A percentile compares a stretch with the other conserved stretches of the same genome.
Conservation (phyloP, 1,139 yeast species). For the Candida buenavistaensis region DNA sequence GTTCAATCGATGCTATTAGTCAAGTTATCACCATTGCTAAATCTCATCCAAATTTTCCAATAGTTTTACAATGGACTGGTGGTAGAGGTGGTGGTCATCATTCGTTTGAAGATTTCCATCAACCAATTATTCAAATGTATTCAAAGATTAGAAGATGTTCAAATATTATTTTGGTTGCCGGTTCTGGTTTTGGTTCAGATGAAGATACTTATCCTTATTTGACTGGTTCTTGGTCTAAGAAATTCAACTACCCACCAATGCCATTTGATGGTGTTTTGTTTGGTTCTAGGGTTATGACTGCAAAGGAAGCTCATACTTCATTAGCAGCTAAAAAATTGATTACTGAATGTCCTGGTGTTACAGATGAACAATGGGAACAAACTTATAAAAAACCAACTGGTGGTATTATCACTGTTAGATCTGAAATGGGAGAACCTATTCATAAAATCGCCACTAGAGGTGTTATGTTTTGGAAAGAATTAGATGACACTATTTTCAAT, state of each 20-base stretch:
- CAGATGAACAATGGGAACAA: conserved; percentile 86
- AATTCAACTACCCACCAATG: conserved; percentile 93
- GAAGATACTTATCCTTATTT: conserved; percentile 96
- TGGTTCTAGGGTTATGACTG: conserved; percentile 97
- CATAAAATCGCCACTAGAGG: conserved; percentile 99
- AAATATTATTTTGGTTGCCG: conserved; percentile 89
- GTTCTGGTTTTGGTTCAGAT: conserved; percentile 97
- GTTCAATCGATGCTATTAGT: conserved; percentile 89
- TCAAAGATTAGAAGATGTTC: conserved; percentile 89
- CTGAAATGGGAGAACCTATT: conserved; percentile 99
- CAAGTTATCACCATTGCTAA: conserved; percentile 89
- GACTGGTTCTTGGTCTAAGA: conserved; percentile 92
- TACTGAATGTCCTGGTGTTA: conserved; percentile 87
- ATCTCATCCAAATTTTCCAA: conserved; percentile 94
- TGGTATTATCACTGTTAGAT: conserved; percentile 91
- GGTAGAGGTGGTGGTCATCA: conserved; percentile 99
- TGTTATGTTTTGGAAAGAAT: conserved; percentile 93
- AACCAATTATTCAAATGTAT: conserved; percentile 94
- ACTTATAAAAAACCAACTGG: conserved; percentile 96
- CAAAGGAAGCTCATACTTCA: conserved; percentile 93
- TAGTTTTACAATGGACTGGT: conserved; percentile 99
- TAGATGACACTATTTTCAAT: conserved; percentile 89
- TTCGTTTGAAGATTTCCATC: conserved; percentile 98
- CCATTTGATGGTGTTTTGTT: conserved; percentile 97
- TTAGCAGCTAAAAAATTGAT: conserved; percentile 92